Percentiles rank a stretch among this genome's conserved stretches.
These are phyloP conservation scores for Ilyonectria mors-panacis DNA, from an alignment of 2,329 filamentous ascomycete genomes.

Conservation along the genomic window DNA sequence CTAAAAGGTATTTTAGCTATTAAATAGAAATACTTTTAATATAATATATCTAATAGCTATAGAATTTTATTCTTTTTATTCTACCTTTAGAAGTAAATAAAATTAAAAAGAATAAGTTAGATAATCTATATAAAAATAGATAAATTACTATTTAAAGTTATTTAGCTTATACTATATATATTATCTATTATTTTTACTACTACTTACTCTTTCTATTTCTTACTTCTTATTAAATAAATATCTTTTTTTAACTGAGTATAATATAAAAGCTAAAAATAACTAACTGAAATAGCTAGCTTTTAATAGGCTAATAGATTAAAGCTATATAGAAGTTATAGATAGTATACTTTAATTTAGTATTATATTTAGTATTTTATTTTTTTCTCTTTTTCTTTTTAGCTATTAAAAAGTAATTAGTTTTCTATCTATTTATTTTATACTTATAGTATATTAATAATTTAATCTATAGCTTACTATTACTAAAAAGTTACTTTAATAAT, in stretches of 20 bases:
- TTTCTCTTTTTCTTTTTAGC: too few relatives aligned
- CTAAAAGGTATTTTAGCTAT: constrained; percentile 12
- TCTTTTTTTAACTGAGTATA: constrained; percentile 12
- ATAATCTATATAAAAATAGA: constrained; percentile 14
- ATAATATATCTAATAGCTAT: constrained; percentile 2
- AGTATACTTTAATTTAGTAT: constrained; percentile 10
- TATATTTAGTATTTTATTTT: neutral
- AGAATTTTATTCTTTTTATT: constrained; percentile 18
- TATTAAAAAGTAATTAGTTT: neutral
- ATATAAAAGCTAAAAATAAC: constrained; percentile 20
- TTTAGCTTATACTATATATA: constrained; percentile 19
- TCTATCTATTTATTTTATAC: neutral
- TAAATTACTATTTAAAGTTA: constrained; percentile 24
- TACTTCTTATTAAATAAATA: too few relatives aligned
- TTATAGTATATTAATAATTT: constrained; percentile 13
- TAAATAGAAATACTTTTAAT: constrained; percentile 9
- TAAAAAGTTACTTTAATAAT: constrained; percentile 12
- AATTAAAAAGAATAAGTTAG: constrained; percentile 22
- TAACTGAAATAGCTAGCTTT: constrained; percentile 7
- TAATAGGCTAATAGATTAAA: neutral
- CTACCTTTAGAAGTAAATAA: constrained; percentile 23
- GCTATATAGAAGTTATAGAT: constrained; percentile 7
- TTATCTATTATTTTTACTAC: neutral
- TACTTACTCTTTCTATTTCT: too few relatives aligned
- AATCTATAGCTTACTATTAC: constrained; percentile 13